Base-by-base conservation (phyloP, 1,139 yeast species). In the Geotrichum siamense region DNA sequence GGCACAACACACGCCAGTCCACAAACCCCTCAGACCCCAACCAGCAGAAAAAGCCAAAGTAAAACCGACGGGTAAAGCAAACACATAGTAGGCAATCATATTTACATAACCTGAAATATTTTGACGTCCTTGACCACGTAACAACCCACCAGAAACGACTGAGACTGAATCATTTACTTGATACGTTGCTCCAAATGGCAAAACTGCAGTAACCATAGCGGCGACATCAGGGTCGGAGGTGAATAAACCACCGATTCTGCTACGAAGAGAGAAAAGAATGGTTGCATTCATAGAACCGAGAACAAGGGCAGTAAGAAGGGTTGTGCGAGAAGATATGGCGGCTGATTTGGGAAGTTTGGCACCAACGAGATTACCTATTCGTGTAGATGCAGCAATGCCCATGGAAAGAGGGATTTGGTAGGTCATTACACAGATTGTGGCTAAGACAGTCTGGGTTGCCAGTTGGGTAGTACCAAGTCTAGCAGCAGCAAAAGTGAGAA, bases 331-430 rank as follows among this genome's bases (percentile, higher is more conserved):
- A 1, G 94, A 80, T 2, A 73, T 63, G 44, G 74, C 71, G 0
- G 94, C 94, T 36, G 72, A 68, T 23, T 64, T 65, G 3, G 77
- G 64, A 54, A 84, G 78, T 40, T 72, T 77, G 0, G 89, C 93
- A 2, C 96, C 96, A 44, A 87, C 75, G 53, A 82, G 84, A 58
- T 81, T 84, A 29, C 95, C 94, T 38, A 86, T 79, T 60, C 96
- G 72, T 0, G 95, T 86, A 0, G 93, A 79, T 0, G 87, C 73
- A 0, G 94, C 93, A 29, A 86, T 85, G 28, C 94, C 82, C 10
- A 84, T 75, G 0, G 96, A 87, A 68, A 86, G 85, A 10, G 96
- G 94, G 8, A 83, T 71, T 82, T 84, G 85, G 56, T 82, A 86
- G 0, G 85, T 71, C 43, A 86, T 67, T 2, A 91, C 80, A 0